Base-by-base conservation (phyloP, 2,329 filamentous ascomycete species). In the Allantophomopsis lycopodina region DNA sequence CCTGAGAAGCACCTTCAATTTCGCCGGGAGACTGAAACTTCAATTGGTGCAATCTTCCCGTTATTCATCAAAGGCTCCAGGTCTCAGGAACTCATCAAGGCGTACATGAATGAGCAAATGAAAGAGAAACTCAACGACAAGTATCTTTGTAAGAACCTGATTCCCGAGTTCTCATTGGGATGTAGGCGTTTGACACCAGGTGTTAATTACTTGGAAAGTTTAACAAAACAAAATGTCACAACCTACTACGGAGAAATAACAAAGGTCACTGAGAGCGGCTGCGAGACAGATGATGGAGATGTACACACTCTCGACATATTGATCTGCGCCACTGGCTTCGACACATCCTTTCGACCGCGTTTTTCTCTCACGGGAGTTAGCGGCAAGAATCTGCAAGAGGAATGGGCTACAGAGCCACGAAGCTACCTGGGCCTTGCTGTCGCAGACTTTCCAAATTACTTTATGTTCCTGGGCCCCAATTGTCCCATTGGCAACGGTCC, bases 311-410 rank as follows among this genome's bases (percentile, higher is more conserved):
- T 79, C 0, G 78, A 82, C 43, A 72, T 73, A 13, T 61, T 83
- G 4, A 73, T 84, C 46, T 83, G 77, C 49, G 73, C 77, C 1
- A 85, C 80, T 0, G 80, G 80, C 1, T 75, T 76, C 7, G 77
- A 80, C 46, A 64, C 67, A 8, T 66, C 74, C 76, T 76, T 0
- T 68, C 4, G 18, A 20, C 18, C 18, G 18, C 18, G 18, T 20
- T 20, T 20, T 20, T 7, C 18, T 20, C 18, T 20, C 18, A 20
- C 4, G 18, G 18, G 18, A 4, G 4, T 4, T 7, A 20, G 7
- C 7, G 18, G 18, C 18, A 20, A 20, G 18, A 20, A 20, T 7
- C 18, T 20, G 18, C 57, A 62, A 10, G 56, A 63, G 7, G 61
- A 70, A 2, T 84, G 79, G 79, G 62, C 61, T 12, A 62, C 62